Conservation (phyloP, 169 alveolate species). For the Plasmodium gaboni region DNA sequence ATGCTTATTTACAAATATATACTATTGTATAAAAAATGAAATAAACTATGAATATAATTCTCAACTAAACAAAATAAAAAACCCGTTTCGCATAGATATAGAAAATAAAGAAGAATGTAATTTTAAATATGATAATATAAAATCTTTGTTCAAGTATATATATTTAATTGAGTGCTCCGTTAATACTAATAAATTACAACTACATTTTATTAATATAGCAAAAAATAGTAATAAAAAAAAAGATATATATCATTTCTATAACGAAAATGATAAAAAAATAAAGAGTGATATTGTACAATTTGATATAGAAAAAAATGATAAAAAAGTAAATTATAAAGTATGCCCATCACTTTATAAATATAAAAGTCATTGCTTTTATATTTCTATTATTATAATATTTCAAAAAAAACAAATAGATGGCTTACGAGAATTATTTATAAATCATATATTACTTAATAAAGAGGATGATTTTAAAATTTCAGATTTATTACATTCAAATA, state of each 20-base stretch:
- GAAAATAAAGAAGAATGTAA: conserved; percentile 40
- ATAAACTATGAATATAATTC: background rate
- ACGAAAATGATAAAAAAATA: conserved; percentile 32
- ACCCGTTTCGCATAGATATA: conserved; percentile 11
- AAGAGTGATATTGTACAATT: conserved; percentile 13
- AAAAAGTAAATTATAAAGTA: conserved; percentile 28
- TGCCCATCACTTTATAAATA: conserved; percentile 2
- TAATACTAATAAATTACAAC: conserved; percentile 18
- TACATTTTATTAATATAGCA: conserved; percentile 5
- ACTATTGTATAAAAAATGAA: conserved; percentile 10
- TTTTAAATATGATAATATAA: conserved; percentile 24
- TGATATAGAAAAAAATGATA: conserved; percentile 1
- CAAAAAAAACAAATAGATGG: background rate
- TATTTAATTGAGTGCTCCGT: conserved; percentile 31
- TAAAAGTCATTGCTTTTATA: conserved; percentile 2
- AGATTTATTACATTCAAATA: conserved; percentile 26
- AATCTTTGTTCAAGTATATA: conserved; percentile 11
- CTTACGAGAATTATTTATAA: conserved; percentile 23
- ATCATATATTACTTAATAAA: background rate
- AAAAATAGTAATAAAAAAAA: background rate
- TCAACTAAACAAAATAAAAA: background rate
- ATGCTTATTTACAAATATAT: background rate
- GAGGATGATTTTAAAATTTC: background rate
- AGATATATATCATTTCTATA: conserved; percentile 8
- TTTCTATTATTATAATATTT: conserved; percentile 29